Base-by-base conservation (phyloP, 2,329 filamentous ascomycete genomes). In the Botryotinia calthae region DNA sequence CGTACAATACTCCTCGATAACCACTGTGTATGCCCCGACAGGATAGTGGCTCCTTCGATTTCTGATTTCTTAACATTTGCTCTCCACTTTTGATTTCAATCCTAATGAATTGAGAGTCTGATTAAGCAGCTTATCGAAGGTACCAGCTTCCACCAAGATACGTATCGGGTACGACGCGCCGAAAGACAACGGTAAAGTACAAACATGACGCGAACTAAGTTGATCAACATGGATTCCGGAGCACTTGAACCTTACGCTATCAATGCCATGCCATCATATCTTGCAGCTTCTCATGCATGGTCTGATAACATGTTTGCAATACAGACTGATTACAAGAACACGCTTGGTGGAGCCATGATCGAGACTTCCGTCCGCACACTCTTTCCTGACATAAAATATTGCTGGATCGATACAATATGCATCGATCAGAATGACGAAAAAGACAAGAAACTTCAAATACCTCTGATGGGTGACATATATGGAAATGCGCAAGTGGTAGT, bases 391-490 rank as follows among this genome's bases (percentile, higher is more conserved):
- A 72, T 72, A 51, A 42, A 66, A 16, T 71, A 62, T 37, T 66
- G 59, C 70, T 76, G 74, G 72, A 67, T 74, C 28, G 75, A 76
- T 56, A 71, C 65, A 14, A 62, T 74, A 25, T 76, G 75, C 44
- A 76, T 76, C 56, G 69, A 76, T 61, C 75, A 76, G 37, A 54
- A 67, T 28, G 67, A 74, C 18, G 59, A 62, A 22, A 48, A 59
- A 16, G 75, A 76, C 9, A 76, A 74, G 37, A 64, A 51, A 5
- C 37, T 51, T 20, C 75, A 76, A 48, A 72, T 76, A 44, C 63
- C 68, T 28, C 46, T 75, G 20, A 76, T 76, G 75, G 66, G 70
- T 37, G 44, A 58, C 20, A 75, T 76, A 34, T 76, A 76, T 31
- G 40, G 56, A 7, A 67, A 66, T 22, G 72, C 75, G 6, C 37